Percentiles rank a stretch among this genome's conserved stretches.
Evolutionary conservation across 202 grass and related monocot genomes (phyloP).

Genomic region (Setaria italica): DNA sequence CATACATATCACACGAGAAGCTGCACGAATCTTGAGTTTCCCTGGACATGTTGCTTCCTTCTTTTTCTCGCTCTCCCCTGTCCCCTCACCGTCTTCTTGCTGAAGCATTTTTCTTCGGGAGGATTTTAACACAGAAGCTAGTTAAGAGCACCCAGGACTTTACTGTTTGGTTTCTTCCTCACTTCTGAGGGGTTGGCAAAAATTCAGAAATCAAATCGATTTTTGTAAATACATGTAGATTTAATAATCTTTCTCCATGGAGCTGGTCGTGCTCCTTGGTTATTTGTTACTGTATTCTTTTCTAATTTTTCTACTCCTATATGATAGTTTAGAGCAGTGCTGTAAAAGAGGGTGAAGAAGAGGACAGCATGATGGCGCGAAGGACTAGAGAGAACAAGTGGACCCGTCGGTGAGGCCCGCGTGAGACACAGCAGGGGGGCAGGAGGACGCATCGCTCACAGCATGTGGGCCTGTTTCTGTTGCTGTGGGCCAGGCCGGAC

Average conservation of each 20-base stretch:
- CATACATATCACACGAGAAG: slow-evolving; percentile 25
- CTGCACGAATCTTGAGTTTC: slow-evolving; percentile 12
- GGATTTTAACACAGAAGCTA: background rate
- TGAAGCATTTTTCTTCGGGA: background rate
- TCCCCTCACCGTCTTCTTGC: background rate
- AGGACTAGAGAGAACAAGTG: slow-evolving; percentile 15
- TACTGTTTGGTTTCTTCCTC: background rate
- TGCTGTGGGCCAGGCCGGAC: slow-evolving; percentile 43
- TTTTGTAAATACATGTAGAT: background rate
- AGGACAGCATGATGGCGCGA: slow-evolving; percentile 46
- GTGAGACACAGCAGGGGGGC: slow-evolving; percentile 24
- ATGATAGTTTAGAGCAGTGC: background rate
- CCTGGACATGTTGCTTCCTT: slow-evolving; percentile 2
- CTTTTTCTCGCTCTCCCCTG: background rate
- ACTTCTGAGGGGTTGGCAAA: background rate
- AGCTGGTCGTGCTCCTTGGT: background rate
- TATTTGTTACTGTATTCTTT: background rate
- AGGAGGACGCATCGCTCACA: slow-evolving; percentile 45
- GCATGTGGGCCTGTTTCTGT: slow-evolving; percentile 50
- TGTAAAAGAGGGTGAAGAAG: background rate
- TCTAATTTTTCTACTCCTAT: too few relatives aligned
- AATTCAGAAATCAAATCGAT: background rate
- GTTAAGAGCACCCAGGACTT: background rate
- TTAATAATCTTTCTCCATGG: background rate
- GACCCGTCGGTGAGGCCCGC: slow-evolving; percentile 42